Evolutionary conservation across 2,329 filamentous ascomycete genomes (phyloP), one percentile per base, ranked within the genome.

Genomic region (Coniella lustricola): DNA sequence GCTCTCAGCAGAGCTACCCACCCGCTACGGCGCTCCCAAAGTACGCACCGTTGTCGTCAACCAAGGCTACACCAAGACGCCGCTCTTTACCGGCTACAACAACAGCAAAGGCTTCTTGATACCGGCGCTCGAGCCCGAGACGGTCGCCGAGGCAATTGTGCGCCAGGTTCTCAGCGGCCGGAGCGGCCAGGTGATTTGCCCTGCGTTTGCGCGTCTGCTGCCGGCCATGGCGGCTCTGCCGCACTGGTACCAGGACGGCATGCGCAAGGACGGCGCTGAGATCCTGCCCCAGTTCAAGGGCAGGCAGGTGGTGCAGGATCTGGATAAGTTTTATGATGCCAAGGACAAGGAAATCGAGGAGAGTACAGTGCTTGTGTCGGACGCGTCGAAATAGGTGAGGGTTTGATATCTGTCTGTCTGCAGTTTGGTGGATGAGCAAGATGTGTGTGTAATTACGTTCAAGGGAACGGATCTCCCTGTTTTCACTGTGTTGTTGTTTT

Each of bases 21-120:
- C 75, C 4, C 66, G 73, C 29, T 85, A 87, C 62, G 72, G 77
- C 20, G 83, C 83, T 1, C 76, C 75, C 1, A 74, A 72, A 49
- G 77, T 88, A 22, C 73, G 83, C 43, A 86, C 83, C 4, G 74
- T 87, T n/a, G 58, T 82, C 7, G 74, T 87, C 42, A 80, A 79
- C 54, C 83, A 79, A 57, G 77, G 73, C 39, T 84, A 79, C 62
- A 82, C 72, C 56, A 77, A 72, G 59, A 87, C 74, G 1, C 62
- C 72, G n/a, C 68, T 85, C 9, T 83, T 84, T 57, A 63, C 69
- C 22, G 77, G 77, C 1, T 77, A 81, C 56, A 64, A 70, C 5
- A 72, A 74, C 16, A 69, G 69, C 40, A 62, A 69, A 51, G 67
- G 66, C 1, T 81, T 76, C 56, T 46, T 81, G n/a, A 60, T 74